Percentiles rank a stretch among this genome's conserved stretches.
phyloP scores from a whole-genome alignment of 2,329 filamentous ascomycete species.

The Aspergillus flavus region DNA sequence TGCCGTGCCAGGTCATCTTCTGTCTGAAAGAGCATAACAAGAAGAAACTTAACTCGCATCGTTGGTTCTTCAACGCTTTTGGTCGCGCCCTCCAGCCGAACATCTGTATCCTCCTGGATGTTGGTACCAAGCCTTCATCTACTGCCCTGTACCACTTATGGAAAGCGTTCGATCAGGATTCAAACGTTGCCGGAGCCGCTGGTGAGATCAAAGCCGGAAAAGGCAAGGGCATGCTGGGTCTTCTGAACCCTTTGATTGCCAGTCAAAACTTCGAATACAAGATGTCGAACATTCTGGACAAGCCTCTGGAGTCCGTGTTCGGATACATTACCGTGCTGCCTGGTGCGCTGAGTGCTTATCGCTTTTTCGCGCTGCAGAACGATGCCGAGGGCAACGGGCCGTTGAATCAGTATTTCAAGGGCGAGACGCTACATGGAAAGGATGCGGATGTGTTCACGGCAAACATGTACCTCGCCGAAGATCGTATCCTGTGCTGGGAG shows the following conservation, averaged over 20 bases:
- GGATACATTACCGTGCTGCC: slow-evolving; percentile 97
- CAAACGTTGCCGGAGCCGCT: slow-evolving; percentile 93
- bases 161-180: slow-evolving; percentile 98
- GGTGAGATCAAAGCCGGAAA: slow-evolving; percentile 98
- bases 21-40: slow-evolving; percentile 97
- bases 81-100: slow-evolving; percentile 91
- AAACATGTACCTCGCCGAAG: slow-evolving; percentile 98
- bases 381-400: slow-evolving; percentile 94
- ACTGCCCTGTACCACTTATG: slow-evolving; percentile 96
- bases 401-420: slow-evolving; percentile 98
- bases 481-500: slow-evolving; percentile 98
- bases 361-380: slow-evolving; percentile 94
- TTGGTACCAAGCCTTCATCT: slow-evolving; percentile 85
- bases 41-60: slow-evolving; percentile 96
- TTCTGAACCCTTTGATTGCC: slow-evolving; percentile 91
- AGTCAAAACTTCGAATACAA: slow-evolving; percentile 99
- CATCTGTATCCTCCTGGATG: slow-evolving; percentile 93
- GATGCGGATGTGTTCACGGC: slow-evolving; percentile 97
- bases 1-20: slow-evolving; percentile 97
- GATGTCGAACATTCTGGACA: slow-evolving; percentile 98
- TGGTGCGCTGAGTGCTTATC: slow-evolving; percentile 90
- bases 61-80: slow-evolving; percentile 99
- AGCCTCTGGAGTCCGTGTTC: slow-evolving; percentile 94
- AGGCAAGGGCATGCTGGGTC: slow-evolving; percentile 76
- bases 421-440: slow-evolving; percentile 92